Base-by-base conservation (phyloP, 495 filamentous ascomycete genomes). In the Aspergillus conjunctus region DNA sequence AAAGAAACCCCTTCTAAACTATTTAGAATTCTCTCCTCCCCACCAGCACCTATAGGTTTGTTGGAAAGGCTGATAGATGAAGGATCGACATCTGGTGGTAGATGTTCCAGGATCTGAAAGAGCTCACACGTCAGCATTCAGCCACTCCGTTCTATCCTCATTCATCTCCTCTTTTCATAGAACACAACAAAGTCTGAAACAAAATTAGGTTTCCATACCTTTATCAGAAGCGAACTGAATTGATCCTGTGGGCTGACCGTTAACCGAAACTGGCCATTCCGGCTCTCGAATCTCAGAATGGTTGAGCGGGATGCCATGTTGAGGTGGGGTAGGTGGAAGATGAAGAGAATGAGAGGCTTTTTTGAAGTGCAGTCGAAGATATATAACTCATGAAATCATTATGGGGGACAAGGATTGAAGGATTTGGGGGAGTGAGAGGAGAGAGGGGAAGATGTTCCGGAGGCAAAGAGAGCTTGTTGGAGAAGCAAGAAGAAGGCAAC, bases 41-140 rank as follows among this genome's bases (percentile, higher is more conserved):
- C 91, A 52, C 86, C 87, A 39, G 83, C 85, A 51, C 87, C 88
- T 51, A 85, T 86, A 2, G 90, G 91, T 53, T 84, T 83, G 72
- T 94, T 94, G 17, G 92, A 94, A 63, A 98, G 81, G 60, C 81
- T 81, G 54, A 98, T 86, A 49, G 87, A 89, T 50, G 83, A 81
- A 8, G 91, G 82, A 63, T 95, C 87, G 64, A 89, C 82, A 54
- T 88, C 87, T 66, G 81, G 76, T 18, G 88, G 88, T 4, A 91
- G 79, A 56, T 86, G 79, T 61, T 88, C 85, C 5, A 83, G 65
- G 44, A 91, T 81, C 85, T 87, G 60, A 34, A 53, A 51, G 10
- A 33, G 18, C n/a, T 43, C 20, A 18, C 6, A 11, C 45, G 7
- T 65, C 31, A 66, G 61, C 41, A 55, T 45, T 45, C 6, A 46